These are phyloP conservation scores for Carex arenaria DNA, from an alignment of 202 grass and related monocot genomes.

Conservation along the genomic window DNA sequence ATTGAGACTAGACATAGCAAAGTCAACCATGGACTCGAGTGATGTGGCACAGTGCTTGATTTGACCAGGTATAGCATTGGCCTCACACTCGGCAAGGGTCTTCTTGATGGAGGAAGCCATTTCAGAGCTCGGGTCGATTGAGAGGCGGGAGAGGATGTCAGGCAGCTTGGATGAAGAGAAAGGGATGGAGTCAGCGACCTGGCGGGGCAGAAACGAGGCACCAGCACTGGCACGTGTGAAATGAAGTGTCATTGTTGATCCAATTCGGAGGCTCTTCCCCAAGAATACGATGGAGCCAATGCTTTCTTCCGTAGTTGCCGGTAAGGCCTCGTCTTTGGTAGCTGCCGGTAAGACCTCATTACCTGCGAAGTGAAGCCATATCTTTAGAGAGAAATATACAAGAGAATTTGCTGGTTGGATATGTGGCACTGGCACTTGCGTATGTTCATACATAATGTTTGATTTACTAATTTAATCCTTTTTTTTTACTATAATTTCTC, in stretches of 20 bases:
- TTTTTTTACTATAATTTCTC: background rate
- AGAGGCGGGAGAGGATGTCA: conserved; percentile 32
- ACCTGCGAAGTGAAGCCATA: background rate
- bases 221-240: conserved; percentile 13
- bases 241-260: conserved; percentile 35
- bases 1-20: conserved; percentile 26
- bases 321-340: background rate
- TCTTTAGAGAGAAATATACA: background rate
- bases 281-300: conserved; percentile 27
- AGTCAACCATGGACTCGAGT: conserved; percentile 45
- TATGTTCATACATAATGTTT: background rate
- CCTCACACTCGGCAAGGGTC: conserved; percentile 38
- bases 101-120: background rate
- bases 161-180: conserved; percentile 32
- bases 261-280: conserved; percentile 21
- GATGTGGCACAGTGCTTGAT: conserved; percentile 33
- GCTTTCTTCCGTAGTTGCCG: background rate
- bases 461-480: background rate
- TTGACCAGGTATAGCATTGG: background rate
- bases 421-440: background rate
- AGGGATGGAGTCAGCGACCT: conserved; percentile 20
- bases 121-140: conserved; percentile 15
- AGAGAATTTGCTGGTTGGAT: background rate
- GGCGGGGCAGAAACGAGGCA: background rate
- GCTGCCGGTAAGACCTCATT: background rate